Base-by-base conservation (phyloP, 805 yeast genomes). In the Schwanniomyces yamadae region DNA sequence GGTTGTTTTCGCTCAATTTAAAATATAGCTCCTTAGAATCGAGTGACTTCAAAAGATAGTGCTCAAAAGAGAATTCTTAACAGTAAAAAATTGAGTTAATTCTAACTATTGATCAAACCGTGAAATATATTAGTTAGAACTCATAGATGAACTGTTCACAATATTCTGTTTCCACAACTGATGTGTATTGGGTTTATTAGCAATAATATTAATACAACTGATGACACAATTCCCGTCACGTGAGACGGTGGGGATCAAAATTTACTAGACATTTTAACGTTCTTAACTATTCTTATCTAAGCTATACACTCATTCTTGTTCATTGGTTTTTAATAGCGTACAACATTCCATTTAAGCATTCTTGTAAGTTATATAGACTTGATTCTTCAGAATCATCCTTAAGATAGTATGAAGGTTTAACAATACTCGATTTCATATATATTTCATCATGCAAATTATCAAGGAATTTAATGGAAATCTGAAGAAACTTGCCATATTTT, bases 361-460 rank as follows among this genome's bases (percentile, higher is more conserved):
- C 39, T 27, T 46, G 37, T 11, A 61, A 42, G 8, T 46, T 41
- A 13, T 38, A 41, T 17, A 52, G 25, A 6, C 42, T 41, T 7
- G 37, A 46, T 20, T 31, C 28, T 13, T 33, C 36, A n/a, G 26
- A 28, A 6, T 41, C 28, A 31, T 50, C 45, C 18, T 50, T 45
- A 19, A 60, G 44, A 35, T 61, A 63, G 24, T 38, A 45, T 32
- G 61, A 60, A 4, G 69, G 68, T 23, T 47, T 49, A 5, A 28
- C 23, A 11, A 36, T 33, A 13, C 39, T 41, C 27, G 48, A 41
- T 11, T 44, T 42, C 16, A 31, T 36, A 33, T 64, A 66, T 6
- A 66, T 29, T 11, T 18, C 20, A 4, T 36, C 47, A 39, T 68
- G 73, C 12, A 65, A 31, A 5, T 46, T 31, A 45, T 66, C 70